Evolutionary conservation across 345 rosid species (phyloP), one percentile per base, ranked within the genome.

Genomic region (Psidium friedrichsthalianum): DNA sequence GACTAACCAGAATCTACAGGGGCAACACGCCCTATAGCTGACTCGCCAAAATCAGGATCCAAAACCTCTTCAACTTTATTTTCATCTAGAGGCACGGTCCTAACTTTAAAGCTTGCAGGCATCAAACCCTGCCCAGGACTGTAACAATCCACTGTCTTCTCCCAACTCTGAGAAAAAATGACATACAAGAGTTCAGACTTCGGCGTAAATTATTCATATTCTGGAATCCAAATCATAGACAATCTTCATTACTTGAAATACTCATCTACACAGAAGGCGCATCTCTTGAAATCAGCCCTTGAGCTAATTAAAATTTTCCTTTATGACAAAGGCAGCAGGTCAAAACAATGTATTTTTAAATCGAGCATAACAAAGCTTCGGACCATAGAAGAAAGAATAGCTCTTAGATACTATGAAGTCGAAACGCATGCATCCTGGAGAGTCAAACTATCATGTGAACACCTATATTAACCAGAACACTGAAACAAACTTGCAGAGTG

Each of bases 31-130:
- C 98, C 98, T 85, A 95, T 95, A 56, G 98, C 98, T 52, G 98
- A 94, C 91, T 95, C 98, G 54, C 98, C 98, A 89, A 95, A 95
- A 94, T 95, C 98, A 24, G 98, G 98, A 91, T 95, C 98, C 15
- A 95, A 82, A 81, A 94, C 96, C 88, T 95, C 98, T 90, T 95
- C 98, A 6, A 89, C 76, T 86, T 90, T 93, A 82, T 91, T 91
- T 52, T 91, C 94, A 85, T 94, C 96, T 21, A 95, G 91, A 13
- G 94, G 92, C 69, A 94, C 96, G 5, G 88, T 87, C 88, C 95
- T 94, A 52, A 95, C 98, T 88, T 95, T 95, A 57, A 95, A 95
- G 92, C 98, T 95, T 16, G 98, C 98, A 40, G 98, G 98, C 98
- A 95, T 95, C 88, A 95, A 89, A 2, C 98, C 98, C 87, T 94